Conservation (phyloP, 148 eudicot genomes). For the Heliosperma pusillum region DNA sequence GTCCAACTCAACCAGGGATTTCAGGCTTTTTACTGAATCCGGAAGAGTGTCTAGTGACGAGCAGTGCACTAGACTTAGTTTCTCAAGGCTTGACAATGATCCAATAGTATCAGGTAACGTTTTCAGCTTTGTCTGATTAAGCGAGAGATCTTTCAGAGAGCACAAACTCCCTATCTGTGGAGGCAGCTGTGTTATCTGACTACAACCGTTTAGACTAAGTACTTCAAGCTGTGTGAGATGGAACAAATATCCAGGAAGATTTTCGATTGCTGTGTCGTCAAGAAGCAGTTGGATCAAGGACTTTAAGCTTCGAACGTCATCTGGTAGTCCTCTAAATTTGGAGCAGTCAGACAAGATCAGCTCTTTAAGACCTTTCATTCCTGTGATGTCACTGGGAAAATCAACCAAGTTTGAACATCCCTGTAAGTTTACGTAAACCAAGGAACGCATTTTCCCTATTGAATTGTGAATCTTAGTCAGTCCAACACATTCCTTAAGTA, state of each 20-base stretch:
- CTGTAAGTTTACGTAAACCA: conserved; percentile 44
- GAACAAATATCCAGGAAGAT: conserved; percentile 41
- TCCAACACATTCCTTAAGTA: conserved; percentile 43
- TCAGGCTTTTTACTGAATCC: conserved; percentile 38
- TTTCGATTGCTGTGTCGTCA: conserved; percentile 39
- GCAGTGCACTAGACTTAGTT: conserved; percentile 34
- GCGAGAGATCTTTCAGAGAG: conserved; percentile 41
- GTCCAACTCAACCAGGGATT: conserved; percentile 29
- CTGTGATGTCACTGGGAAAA: conserved; percentile 55
- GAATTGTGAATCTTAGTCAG: conserved; percentile 46
- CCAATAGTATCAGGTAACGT: conserved; percentile 42
- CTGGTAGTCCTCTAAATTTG: conserved; percentile 41
- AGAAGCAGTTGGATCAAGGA: conserved; percentile 38
- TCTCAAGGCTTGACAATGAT: conserved; percentile 38
- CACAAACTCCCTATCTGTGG: conserved; percentile 29
- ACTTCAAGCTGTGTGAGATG: conserved; percentile 43
- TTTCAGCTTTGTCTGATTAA: conserved; percentile 30
- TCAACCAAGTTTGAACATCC: conserved; percentile 37
- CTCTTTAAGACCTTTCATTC: conserved; percentile 45
- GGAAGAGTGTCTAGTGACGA: conserved; percentile 38
- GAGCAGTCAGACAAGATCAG: conserved; percentile 49
- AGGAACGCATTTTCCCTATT: conserved; percentile 38
- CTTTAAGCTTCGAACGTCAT: conserved; percentile 39
- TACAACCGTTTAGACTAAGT: conserved; percentile 39
- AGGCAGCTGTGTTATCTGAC: conserved; percentile 38